Percentiles rank a stretch among this genome's conserved stretches.
phyloP scores from a whole-genome alignment of 192 early-diverging fungal species.

The Chytriomyces sp. region DNA sequence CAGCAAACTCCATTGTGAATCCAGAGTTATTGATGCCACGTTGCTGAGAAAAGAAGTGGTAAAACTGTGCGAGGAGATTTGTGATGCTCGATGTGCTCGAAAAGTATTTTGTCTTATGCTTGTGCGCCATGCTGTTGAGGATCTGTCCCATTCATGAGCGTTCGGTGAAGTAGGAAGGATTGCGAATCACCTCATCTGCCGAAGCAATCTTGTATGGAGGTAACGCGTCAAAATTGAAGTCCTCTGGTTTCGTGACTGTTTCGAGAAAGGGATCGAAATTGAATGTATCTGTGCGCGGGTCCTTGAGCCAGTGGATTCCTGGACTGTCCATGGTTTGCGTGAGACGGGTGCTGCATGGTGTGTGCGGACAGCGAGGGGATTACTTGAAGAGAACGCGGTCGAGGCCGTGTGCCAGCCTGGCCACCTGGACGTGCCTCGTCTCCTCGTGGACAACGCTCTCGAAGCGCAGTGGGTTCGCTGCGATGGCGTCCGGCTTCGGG shows the following conservation, averaged over 20 bases:
- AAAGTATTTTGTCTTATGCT: constrained; percentile 59
- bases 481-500: too few relatives aligned
- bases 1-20: constrained; percentile 66
- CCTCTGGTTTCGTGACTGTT: constrained; percentile 72
- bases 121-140: constrained; percentile 36
- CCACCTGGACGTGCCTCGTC: constrained; percentile 14
- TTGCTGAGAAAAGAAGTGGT: constrained; percentile 69
- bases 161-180: not conserved
- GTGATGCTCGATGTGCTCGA: constrained; percentile 93
- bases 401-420: constrained; percentile 62
- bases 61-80: constrained; percentile 72
- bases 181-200: constrained; percentile 52
- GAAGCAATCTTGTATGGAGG: constrained; percentile 83
- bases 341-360: not conserved
- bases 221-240: constrained; percentile 81
- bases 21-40: constrained; percentile 59
- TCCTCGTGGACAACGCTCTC: not conserved
- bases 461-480: not conserved
- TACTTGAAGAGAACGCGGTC: constrained; percentile 70
- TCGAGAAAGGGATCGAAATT: constrained; percentile 84
- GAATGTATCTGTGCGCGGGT: constrained; percentile 71
- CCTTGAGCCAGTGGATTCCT: constrained; percentile 79
- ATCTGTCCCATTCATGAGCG: not conserved
- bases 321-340: constrained; percentile 55
- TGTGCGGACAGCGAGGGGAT: not conserved